Evolutionary conservation across 164 flowering plant genomes (phyloP), one percentile per base, ranked within the genome.

Genomic region (Stephania yunnanensis): DNA sequence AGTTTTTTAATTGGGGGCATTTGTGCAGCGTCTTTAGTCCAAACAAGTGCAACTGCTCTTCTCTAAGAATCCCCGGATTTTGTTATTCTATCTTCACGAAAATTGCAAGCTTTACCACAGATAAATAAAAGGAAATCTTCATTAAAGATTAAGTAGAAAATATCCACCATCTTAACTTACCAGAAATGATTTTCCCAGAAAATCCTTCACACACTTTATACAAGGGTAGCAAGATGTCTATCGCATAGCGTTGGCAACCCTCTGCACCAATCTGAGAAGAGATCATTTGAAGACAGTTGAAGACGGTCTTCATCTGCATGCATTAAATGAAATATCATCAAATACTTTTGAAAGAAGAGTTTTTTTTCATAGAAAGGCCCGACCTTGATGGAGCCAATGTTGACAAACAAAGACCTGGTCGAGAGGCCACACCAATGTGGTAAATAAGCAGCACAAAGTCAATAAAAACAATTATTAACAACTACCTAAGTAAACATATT

Each of bases 141-240:
- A 36, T 36, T 44, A 31, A 1, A 42, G 71, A 69, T 22, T 31
- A 70, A 70, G 22, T 50, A 50, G 55, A 50, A 71, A 44, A 15
- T n/a, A 11, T 15, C 15, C 22, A 45, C 31, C 7, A 12, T 55
- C 65, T 58, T 19, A 17, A 67, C 85, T 86, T 42, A 93, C 99
- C 99, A 65, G 90, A 25, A 25, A 94, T 77, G 48, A 86, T 84
- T 84, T 82, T 89, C 50, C 99, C 99, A 77, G 97, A 79, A 86
- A 83, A 91, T 74, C 97, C 99, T 87, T 96, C 95, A 75, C 87
- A 88, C 68, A 92, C 87, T 87, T 90, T 92, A 84, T 96, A 96
- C 55, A 96, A 72, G 0, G 98, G 95, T 13, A 85, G 74, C 79
- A 96, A 78, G 82, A 96, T 79, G 66, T 78, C 79, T 74, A 45